phyloP scores from a whole-genome alignment of 371 early-diverging fungal genomes.

The Batrachochytrium dendrobatidis region DNA sequence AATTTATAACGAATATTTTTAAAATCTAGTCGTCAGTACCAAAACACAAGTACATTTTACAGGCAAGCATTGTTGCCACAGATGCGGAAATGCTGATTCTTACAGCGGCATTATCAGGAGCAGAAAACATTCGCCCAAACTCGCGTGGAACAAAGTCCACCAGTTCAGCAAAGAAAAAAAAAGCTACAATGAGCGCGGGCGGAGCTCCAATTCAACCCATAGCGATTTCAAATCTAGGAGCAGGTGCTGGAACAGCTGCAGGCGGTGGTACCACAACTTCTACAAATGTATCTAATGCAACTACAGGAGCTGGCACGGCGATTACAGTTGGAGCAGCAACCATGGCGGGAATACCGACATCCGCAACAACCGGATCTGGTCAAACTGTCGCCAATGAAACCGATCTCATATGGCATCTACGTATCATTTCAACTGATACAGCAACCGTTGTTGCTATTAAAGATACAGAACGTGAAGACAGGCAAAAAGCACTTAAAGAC shows the following conservation, averaged over 20 bases:
- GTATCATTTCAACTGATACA: constrained; percentile 38
- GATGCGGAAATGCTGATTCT: constrained; percentile 13
- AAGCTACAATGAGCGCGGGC: constrained; percentile 10
- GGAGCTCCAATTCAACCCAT: neutral
- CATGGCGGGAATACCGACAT: constrained; percentile 2
- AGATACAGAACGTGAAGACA: constrained; percentile 51
- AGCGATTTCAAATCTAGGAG: no score
- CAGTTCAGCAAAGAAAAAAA: constrained; percentile 20
- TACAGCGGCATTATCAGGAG: constrained; percentile 7
- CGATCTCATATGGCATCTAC: constrained; percentile 34
- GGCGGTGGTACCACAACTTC: no score
- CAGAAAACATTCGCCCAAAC: constrained; percentile 10
- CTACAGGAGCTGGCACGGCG: constrained; percentile 1
- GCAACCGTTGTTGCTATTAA: constrained; percentile 32
- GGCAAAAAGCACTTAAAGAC: constrained; percentile 41
- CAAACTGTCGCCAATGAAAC: neutral
- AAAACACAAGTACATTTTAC: constrained; percentile 45
- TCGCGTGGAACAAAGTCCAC: constrained; percentile 16
- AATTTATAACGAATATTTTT: no score
- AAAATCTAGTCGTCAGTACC: constrained; percentile 10
- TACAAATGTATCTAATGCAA: neutral
- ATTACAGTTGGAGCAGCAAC: neutral
- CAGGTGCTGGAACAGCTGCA: no score
- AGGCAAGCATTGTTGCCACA: constrained; percentile 32
- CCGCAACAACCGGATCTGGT: no score